Conservation (phyloP, 1,284 basidiomycete species). For the Abortiporus biennis region DNA sequence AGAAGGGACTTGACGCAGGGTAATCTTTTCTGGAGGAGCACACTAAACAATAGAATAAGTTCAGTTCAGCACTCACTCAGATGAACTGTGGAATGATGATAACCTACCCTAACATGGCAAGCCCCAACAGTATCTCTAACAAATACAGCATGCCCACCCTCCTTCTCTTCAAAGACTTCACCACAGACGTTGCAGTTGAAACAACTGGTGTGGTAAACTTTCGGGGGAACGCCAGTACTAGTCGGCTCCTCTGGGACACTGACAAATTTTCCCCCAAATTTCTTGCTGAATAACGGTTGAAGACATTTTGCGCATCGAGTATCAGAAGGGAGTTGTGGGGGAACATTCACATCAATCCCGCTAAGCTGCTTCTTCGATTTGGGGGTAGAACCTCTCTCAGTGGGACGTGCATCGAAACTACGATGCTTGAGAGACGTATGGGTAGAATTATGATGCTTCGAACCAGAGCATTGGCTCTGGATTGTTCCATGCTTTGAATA, state of each 20-base stretch:
- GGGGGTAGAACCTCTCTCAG: slow-evolving; percentile 16
- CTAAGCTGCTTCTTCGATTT: slow-evolving; percentile 18
- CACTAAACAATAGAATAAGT: slow-evolving; percentile 38
- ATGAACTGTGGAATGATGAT: too few relatives aligned
- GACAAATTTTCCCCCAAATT: slow-evolving; percentile 53
- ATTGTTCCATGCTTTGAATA: not conserved
- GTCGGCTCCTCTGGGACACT: slow-evolving; percentile 54
- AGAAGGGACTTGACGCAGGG: slow-evolving; percentile 24
- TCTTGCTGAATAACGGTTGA: slow-evolving; percentile 48
- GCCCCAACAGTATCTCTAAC: slow-evolving; percentile 59
- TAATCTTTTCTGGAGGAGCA: slow-evolving; percentile 47
- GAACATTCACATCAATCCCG: slow-evolving; percentile 17
- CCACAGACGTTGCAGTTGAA: slow-evolving; percentile 67
- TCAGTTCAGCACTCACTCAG: not conserved
- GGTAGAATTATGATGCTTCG: too few relatives aligned
- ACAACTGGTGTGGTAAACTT: slow-evolving; percentile 65
- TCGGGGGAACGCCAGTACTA: slow-evolving; percentile 34
- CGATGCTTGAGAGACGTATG: too few relatives aligned
- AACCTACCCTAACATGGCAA: slow-evolving; percentile 63
- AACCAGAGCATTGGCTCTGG: not conserved
- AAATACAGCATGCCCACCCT: slow-evolving; percentile 58
- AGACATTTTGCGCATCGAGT: slow-evolving; percentile 49
- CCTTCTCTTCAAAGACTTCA: slow-evolving; percentile 53
- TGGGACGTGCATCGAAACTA: too few relatives aligned
- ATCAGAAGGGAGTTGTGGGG: slow-evolving; percentile 20